Base-by-base conservation (phyloP, 306 rosid species). In the Prunus salicina region DNA sequence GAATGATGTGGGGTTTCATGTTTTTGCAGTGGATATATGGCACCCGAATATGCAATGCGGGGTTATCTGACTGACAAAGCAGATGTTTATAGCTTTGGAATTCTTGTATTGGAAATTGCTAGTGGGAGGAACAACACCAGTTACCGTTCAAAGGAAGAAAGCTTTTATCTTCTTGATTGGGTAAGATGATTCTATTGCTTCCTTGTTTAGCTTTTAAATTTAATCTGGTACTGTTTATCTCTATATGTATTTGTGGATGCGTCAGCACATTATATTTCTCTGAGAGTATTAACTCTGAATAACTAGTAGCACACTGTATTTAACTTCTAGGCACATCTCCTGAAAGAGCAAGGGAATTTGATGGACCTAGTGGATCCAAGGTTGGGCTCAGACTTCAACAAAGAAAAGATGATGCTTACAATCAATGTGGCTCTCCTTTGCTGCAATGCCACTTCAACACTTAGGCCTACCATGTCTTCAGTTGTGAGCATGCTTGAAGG, bases 51-150 rank as follows among this genome's bases (percentile, higher is more conserved):
- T 34, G 41, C 41, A 6, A 34, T 34, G 41, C 41, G 41, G 41
- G 41, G 41, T 34, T 34, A 34, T 34, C 41, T 34, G 41, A 34
- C 41, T 34, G 41, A 34, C 0, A 93, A 91, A 77, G 93, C 86
- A 64, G 98, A 93, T 69, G 96, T 91, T 1, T 91, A 93, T 70
- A 93, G 96, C 71, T 92, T 87, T 30, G 96, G 91, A 22, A 72
- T 92, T n/a, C 83, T 88, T 6, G 79, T 73, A 3, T 74, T 87
- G 67, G 94, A 93, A 74, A 84, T 86, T 27, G 69, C 86, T 6
- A 82, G 85, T 62, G 96, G 94, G 49, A 88, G 82, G 63, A 76
- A 85, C 84, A 91, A 87, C 82, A 82, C 88, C 30, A 86, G 81
- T 19, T 90, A 86, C 50, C 27, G 51, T 27, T 76, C 85, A 38